Base-by-base conservation (phyloP, 805 yeast species). In the Hanseniaspora guilliermondii region DNA sequence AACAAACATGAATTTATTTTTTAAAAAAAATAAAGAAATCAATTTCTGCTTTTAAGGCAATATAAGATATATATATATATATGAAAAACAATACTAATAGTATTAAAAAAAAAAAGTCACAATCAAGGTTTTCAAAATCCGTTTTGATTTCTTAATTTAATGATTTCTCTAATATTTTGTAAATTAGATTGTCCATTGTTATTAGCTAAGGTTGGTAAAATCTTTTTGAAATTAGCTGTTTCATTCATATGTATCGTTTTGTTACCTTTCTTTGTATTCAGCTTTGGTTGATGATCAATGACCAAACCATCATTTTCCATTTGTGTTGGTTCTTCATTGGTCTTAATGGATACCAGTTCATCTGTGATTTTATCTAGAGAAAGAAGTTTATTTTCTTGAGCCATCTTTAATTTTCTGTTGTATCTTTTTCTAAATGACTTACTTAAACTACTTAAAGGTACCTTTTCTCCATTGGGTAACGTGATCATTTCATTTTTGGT, bases 341-440 rank as follows among this genome's bases (percentile, higher is more conserved):
- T 24, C 30, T 52, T 49, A 19, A 21, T 56, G 33, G 27, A 49
- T 7, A 47, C 48, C n/a, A 39, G 44, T 35, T 47, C 55, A 48
- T 39, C 57, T 52, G 46, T 56, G 38, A 46, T 55, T 47, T 39
- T 44, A 25, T 52, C 55, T 50, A 85, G 69, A 17, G 77, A 78
- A 30, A 70, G 70, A 53, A 80, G 68, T 45, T 85, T 66, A 59
- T 85, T 93, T 53, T 74, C 72, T 77, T 85, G 74, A 61, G 80
- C 76, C 4, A 89, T 87, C 60, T 77, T 77, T 57, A 85, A 69
- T 59, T 81, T 78, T 55, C 83, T 84, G 60, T 76, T 77, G 48
- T 73, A 71, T 60, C 74, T 77, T 59, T 85, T 78, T 60, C 82
- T 52, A 14, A 16, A 52, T 11, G 55, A 52, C 32, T 52, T 52